Base-by-base conservation (phyloP, 805 yeast species). In the Myxozyma kluyveri region DNA sequence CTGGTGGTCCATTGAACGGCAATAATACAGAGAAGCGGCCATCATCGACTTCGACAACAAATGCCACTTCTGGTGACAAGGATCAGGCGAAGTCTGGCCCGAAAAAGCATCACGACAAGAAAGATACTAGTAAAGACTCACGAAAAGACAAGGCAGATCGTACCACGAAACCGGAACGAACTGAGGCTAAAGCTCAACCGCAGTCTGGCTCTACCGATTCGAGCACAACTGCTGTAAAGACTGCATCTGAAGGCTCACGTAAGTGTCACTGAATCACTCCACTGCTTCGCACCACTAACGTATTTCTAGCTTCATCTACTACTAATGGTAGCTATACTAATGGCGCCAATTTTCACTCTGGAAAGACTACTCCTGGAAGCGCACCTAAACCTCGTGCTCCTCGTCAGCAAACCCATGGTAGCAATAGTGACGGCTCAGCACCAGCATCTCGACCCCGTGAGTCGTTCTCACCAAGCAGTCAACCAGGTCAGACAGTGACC, bases 91-190 rank as follows among this genome's bases (percentile, higher is more conserved):
- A 43, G 33, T 14, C 41, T 2, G 37, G 35, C 19, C 39, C 39
- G 26, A 50, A 51, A 36, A 50, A 50, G 50, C 54, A 50, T 31
- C 41, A 46, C 19, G 55, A 50, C 26, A 45, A 40, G 33, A 45
- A 45, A 19, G 54, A 49, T 21, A 24, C 43, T 19, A 49, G 44
- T 21, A 33, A 19, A 18, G 41, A 23, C 18, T 37, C 43, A 3
- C 37, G 31, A 23, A 18, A 23, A 29, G 33, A 12, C 21, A 47
- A 33, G 23, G 40, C 31, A 10, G 36, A 12, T n/a, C 32, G 35
- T 4, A 36, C 14, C 5, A 21, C 39, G 7, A 12, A n/a, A 18
- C 14, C 17, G 39, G 17, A 36, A 36, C 21, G 33, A 29, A 9
- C n/a, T n/a, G n/a, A n/a, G 12, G 5, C 39, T 5, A 6, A 6